Evolutionary conservation across 768 basidiomycete genomes (phyloP).

Genomic region (Phanerochaete sordida): DNA sequence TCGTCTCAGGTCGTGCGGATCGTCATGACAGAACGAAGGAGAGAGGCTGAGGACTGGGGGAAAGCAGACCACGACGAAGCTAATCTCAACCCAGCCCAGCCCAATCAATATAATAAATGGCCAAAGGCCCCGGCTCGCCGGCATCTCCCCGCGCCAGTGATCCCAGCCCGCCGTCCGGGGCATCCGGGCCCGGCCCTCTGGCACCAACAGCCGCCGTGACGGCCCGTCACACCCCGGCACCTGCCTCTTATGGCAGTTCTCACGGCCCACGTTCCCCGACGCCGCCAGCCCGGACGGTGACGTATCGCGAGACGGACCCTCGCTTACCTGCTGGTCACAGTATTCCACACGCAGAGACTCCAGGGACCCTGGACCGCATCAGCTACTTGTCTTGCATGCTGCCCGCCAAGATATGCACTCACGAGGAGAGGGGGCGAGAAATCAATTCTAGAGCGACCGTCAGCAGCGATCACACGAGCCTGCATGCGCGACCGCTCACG

Average conservation of each 20-base stretch:
- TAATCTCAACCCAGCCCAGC: neutral
- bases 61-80: neutral
- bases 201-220: neutral
- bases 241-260: slow-evolving; percentile 8
- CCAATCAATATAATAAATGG: neutral
- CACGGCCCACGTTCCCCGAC: slow-evolving; percentile 25
- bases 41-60: slow-evolving; percentile 1
- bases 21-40: slow-evolving; percentile 11
- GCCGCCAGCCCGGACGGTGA: slow-evolving; percentile 13
- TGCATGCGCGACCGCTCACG: too few species aligned
- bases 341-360: neutral
- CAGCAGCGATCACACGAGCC: neutral
- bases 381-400: neutral
- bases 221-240: neutral
- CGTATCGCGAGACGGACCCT: neutral
- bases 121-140: neutral
- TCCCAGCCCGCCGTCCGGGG: too few species aligned
- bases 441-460: neutral
- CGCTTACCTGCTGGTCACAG: neutral
- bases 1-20: slow-evolving; percentile 17
- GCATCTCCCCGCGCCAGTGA: neutral
- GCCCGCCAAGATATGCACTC: neutral
- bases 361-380: neutral
- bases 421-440: neutral
- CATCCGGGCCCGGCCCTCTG: too few species aligned